A percentile compares a stretch with the other conserved stretches of the same genome.
These are phyloP conservation scores for Gaultheria prostrata DNA, from an alignment of 148 eudicot genomes.

Conservation along the genomic window DNA sequence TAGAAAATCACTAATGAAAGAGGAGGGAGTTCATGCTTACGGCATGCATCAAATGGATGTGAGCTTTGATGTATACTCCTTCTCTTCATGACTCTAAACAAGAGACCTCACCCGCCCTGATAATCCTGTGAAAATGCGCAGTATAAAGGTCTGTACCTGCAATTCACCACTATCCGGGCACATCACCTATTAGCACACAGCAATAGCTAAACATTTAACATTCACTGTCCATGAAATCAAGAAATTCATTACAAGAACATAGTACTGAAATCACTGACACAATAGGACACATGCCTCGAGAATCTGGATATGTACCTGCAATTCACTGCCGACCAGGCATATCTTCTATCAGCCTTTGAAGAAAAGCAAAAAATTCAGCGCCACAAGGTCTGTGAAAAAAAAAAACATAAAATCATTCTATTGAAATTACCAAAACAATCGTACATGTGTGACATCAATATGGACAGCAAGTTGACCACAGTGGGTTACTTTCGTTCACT, in stretches of 20 bases:
- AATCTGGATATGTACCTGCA: not conserved
- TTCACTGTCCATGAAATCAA: not conserved
- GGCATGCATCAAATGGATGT: conserved; percentile 33
- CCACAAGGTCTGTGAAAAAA: not conserved
- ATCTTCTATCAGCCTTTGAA: not conserved
- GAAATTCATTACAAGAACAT: not conserved
- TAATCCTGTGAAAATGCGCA: not conserved
- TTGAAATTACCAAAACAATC: not conserved
- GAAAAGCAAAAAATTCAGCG: not conserved
- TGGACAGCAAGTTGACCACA: not conserved
- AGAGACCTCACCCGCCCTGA: not conserved
- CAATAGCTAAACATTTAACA: not conserved
- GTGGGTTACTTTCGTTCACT: not conserved
- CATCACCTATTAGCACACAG: not conserved
- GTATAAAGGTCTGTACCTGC: not conserved
- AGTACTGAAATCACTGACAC: not conserved
- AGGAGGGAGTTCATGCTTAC: conserved; percentile 26
- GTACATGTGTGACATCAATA: conserved; percentile 1
- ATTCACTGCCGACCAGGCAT: not conserved
- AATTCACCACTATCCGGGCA: conserved; percentile 2
- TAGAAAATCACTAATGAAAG: not conserved
- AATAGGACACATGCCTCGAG: not conserved
- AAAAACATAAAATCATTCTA: not conserved
- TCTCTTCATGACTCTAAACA: conserved; percentile 32
- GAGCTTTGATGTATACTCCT: conserved; percentile 31